Conservation (phyloP, 352 stramenopile species). For the Phytophthora quininea region DNA sequence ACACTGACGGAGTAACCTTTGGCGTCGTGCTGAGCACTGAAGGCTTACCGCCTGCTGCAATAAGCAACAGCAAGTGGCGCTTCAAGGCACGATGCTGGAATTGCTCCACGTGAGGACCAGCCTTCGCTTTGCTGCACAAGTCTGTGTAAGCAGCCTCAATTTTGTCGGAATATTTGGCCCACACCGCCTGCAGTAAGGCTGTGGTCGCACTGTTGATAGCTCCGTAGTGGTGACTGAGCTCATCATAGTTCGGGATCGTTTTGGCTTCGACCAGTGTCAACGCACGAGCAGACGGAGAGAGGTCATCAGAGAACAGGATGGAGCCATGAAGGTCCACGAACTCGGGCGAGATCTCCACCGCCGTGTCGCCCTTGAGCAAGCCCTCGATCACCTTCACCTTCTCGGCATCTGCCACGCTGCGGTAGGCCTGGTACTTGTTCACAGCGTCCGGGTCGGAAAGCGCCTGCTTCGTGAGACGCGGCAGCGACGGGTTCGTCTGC, state of each 20-base stretch:
- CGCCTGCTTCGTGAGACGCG: constrained; percentile 67
- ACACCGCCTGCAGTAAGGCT: constrained; percentile 71
- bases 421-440: constrained; percentile 83
- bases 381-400: constrained; percentile 76
- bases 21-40: constrained; percentile 51
- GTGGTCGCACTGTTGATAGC: constrained; percentile 69
- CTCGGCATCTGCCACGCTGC: constrained; percentile 65
- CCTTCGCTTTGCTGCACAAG: constrained; percentile 41
- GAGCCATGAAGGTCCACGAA: constrained; percentile 69
- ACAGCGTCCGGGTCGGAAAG: constrained; percentile 71
- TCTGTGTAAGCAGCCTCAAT: constrained; percentile 72
- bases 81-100: constrained; percentile 77
- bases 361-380: constrained; percentile 49
- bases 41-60: constrained; percentile 60
- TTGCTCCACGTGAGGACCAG: constrained; percentile 71
- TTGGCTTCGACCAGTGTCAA: constrained; percentile 63
- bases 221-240: constrained; percentile 74
- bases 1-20: constrained; percentile 48
- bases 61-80: constrained; percentile 65
- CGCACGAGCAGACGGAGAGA: constrained; percentile 66
- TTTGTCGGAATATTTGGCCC: constrained; percentile 60
- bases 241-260: constrained; percentile 63
- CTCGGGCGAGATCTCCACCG: constrained; percentile 59
- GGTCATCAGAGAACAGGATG: constrained; percentile 74
- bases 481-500: constrained; percentile 48